Base-by-base conservation (phyloP, 2,329 filamentous ascomycete genomes). In the Bipolaris gigantea region DNA sequence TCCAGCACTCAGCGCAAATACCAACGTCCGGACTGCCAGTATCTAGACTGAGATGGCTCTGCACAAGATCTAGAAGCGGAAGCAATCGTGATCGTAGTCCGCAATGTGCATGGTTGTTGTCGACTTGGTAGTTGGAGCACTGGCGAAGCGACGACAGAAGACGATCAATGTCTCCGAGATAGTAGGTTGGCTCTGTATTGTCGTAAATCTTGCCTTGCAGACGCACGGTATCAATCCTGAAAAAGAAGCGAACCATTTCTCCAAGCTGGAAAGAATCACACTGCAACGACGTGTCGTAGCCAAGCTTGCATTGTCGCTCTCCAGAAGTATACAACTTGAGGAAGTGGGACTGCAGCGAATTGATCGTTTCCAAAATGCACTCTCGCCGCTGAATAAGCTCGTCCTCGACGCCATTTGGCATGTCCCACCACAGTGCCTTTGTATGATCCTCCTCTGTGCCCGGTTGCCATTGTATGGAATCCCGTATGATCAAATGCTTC, bases 261-360 rank as follows among this genome's bases (percentile, higher is more conserved):
- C 89, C 89, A 1, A 92, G 81, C 73, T 92, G 89, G 66, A 88
- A 92, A 2, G 85, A 86, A 74, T 92, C 89, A 71, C 89, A 92
- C 38, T 88, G 84, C 2, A 82, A 74, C 57, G 85, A 89, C 2
- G 85, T 86, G 65, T 90, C 88, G 72, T 92, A 92, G 48, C 89
- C 88, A 0, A 90, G 80, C 63, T 85, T 85, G 72, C 89, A 92
- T 69, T 91, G 89, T 23, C 79, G 73, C 25, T 79, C 80, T n/a
- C 85, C 83, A 9, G 87, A 88, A 1, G 84, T 83, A 70, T 91
- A 92, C 0, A 89, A 75, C 6, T 72, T 69, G 2, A 92, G 75
- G 53, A 90, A 91, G 69, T 91, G 85, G 0, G 79, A 77, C 55
- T 87, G 87, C 1, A 91, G 77, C 0, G 88, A 90, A 49, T 87